phyloP scores from a whole-genome alignment of 768 basidiomycete genomes.

The Kwoniella shandongensis region DNA sequence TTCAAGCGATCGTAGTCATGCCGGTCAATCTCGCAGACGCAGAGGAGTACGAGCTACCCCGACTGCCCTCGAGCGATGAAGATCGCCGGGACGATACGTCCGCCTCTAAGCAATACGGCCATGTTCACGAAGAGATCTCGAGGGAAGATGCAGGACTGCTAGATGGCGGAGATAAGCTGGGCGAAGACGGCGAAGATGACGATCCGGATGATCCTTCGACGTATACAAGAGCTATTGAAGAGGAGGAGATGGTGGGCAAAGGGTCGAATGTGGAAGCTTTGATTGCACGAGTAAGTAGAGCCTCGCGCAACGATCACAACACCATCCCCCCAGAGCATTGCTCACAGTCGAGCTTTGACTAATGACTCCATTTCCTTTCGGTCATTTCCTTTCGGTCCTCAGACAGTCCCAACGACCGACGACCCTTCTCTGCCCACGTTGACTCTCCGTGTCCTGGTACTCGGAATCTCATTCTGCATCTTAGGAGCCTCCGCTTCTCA shows the following conservation, averaged over 20 bases:
- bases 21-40: constrained; percentile 30
- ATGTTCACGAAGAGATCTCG: constrained; percentile 1
- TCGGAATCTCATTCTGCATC: constrained; percentile 50
- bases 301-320: not conserved
- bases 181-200: constrained; percentile 13
- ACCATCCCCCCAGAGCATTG: too few relatives aligned
- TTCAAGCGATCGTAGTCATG: not conserved
- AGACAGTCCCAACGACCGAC: constrained; percentile 52
- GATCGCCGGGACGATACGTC: not conserved
- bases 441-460: constrained; percentile 49
- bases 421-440: constrained; percentile 50
- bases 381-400: not conserved
- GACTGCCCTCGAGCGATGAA: constrained; percentile 9
- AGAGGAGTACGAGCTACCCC: constrained; percentile 48
- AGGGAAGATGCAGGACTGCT: constrained; percentile 21
- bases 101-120: not conserved
- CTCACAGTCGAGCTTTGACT: too few relatives aligned
- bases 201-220: constrained; percentile 5
- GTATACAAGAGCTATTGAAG: constrained; percentile 10
- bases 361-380: not conserved
- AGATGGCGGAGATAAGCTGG: constrained; percentile 2
- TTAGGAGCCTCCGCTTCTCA: constrained; percentile 51
- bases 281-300: constrained; percentile 41
- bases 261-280: constrained; percentile 44
- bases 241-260: constrained; percentile 36